Conservation (phyloP, 768 basidiomycete genomes). For the Tylopilus sp. region DNA sequence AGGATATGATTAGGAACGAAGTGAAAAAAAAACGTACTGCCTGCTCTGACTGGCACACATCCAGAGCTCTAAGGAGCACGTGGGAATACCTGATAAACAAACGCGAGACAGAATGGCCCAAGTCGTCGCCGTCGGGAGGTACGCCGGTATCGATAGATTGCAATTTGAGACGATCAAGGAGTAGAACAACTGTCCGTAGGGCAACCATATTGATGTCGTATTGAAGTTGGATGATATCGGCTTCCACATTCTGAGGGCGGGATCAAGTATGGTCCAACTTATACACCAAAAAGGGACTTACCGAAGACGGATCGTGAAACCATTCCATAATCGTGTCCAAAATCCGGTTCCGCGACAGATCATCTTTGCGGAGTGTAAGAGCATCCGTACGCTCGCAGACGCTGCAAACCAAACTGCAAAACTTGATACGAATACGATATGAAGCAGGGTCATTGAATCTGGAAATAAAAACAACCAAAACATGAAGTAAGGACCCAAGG, state of each 20-base stretch:
- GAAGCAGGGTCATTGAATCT: slow-evolving; percentile 53
- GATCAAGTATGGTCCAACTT: background rate
- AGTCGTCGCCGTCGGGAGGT: slow-evolving; percentile 56
- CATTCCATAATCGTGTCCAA: slow-evolving; percentile 79
- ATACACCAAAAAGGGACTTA: slow-evolving; percentile 31
- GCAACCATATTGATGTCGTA: slow-evolving; percentile 72
- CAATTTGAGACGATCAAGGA: slow-evolving; percentile 73
- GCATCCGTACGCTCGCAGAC: slow-evolving; percentile 61
- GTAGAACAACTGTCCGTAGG: slow-evolving; percentile 68
- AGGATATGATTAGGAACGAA: background rate
- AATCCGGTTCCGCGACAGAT: slow-evolving; percentile 60
- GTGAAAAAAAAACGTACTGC: slow-evolving; percentile 32
- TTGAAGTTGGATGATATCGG: slow-evolving; percentile 37
- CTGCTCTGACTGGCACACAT: slow-evolving; percentile 46
- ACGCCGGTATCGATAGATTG: slow-evolving; percentile 50
- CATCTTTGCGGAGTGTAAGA: slow-evolving; percentile 65
- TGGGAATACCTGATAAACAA: slow-evolving; percentile 77
- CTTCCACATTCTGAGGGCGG: slow-evolving; percentile 33
- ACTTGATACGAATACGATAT: slow-evolving; percentile 69
- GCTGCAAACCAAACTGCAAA: slow-evolving; percentile 68
- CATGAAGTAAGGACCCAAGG: slow-evolving; percentile 54
- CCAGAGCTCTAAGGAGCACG: slow-evolving; percentile 59
- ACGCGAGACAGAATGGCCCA: slow-evolving; percentile 66
- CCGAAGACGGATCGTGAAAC: slow-evolving; percentile 55
- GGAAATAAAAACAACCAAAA: slow-evolving; percentile 63